Evolutionary conservation across 1,284 basidiomycete genomes (phyloP), one percentile per base, ranked within the genome.

Genomic region (Ustilago loliicola): DNA sequence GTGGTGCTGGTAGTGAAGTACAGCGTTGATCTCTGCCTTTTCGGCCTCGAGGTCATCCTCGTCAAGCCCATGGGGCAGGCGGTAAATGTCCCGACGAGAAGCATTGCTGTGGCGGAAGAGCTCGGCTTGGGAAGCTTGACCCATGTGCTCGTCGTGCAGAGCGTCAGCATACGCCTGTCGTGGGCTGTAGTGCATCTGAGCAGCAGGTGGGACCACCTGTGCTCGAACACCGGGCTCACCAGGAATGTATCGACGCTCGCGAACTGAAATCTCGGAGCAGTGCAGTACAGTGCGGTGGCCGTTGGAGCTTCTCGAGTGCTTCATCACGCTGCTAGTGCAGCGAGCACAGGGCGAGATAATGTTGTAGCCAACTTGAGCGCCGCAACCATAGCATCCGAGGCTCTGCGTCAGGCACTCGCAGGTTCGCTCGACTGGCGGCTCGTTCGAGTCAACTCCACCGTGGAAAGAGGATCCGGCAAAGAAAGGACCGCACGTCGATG

Each of bases 211-310:
- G 25, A 57, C 54, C 13, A 62, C 29, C 29, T 68, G 66, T 11
- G 76, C 69, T 15, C 74, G 57, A 29, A 94, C 91, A 30, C 92
- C 93, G 5, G 90, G 90, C 85, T 94, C 93, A 65, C 90, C 89
- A 29, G 88, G 88, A 61, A 93, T 88, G 82, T 93, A 93, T 73
- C 90, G 89, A 36, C 94, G 90, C 84, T 93, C 92, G 34, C 89
- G 89, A 11, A 90, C 90, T n/a, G 86, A 80, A 58, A 95, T 91
- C 86, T 93, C 92, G 80, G 88, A 90, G 58, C 93, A 92, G 87
- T 94, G 93, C 86, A 95, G 94, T 32, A 95, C 93, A 83, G 93
- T 94, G 27, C 93, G 91, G 84, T 95, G 93, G 6, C 93, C 93
- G 85, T 94, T 95, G 4, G 87, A 87, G 50, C 86, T 81, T 89